phyloP scores from a whole-genome alignment of 2,329 filamentous ascomycete genomes.

The Fusarium coicis region DNA sequence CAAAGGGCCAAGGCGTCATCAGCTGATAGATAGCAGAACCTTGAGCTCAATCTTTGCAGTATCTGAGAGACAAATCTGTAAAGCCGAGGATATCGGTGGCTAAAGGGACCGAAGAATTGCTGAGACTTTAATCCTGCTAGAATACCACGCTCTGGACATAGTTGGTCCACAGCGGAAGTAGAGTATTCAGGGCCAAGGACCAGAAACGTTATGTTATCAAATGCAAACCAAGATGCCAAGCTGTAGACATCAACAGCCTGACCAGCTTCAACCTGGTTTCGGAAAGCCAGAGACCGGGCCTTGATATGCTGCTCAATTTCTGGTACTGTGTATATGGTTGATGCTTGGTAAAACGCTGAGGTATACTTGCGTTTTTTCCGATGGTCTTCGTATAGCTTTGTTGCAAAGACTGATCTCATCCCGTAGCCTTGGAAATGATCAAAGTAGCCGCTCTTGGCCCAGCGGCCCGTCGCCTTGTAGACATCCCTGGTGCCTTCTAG shows the following conservation, averaged over 20 bases:
- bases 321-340: neutral
- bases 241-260: neutral
- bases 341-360: neutral
- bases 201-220: neutral
- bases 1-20: neutral
- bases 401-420: neutral
- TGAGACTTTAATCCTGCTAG: neutral
- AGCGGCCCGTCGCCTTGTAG: neutral
- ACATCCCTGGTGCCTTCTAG: neutral
- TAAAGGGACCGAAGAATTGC: neutral
- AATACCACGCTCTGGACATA: neutral
- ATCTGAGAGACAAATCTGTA: neutral
- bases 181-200: neutral
- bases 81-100: neutral
- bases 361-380: neutral
- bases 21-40: neutral
- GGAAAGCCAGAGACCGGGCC: neutral
- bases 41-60: neutral
- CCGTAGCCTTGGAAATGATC: neutral
- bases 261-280: neutral
- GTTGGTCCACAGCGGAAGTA: neutral
- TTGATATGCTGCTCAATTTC: neutral
- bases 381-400: neutral
- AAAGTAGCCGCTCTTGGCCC: neutral
- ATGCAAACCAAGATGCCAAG: neutral